Conservation (phyloP, 2,329 filamentous ascomycete species). For the Cladosporium sp. region DNA sequence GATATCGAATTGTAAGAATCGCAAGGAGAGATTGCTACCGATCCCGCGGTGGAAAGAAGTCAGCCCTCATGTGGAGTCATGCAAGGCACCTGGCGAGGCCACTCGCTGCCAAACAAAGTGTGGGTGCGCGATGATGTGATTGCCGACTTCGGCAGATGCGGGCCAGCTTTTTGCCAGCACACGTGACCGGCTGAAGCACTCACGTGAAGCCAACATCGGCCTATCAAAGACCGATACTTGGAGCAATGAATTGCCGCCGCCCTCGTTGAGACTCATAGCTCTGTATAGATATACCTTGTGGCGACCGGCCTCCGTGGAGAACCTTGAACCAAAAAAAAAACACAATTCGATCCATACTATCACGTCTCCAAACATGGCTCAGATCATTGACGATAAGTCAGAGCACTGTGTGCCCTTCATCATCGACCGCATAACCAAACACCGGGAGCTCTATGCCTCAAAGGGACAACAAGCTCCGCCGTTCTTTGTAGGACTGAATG, state of each 20-base stretch:
- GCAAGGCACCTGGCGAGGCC: constrained; percentile 6
- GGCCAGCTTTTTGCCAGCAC: background rate
- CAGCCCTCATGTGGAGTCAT: constrained; percentile 1
- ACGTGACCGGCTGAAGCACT: background rate
- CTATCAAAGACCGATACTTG: constrained; percentile 2
- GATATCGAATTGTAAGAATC: background rate
- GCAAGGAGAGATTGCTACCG: background rate
- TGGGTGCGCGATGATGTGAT: constrained; percentile 8
- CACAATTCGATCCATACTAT: too few species aligned
- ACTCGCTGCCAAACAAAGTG: constrained; percentile 7
- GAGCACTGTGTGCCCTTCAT: constrained; percentile 73
- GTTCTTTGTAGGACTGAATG: constrained; percentile 83
- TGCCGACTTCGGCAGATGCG: constrained; percentile 1
- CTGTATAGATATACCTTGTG: too few species aligned
- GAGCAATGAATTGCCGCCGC: too few species aligned
- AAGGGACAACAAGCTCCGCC: constrained; percentile 45
- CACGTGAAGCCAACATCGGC: background rate
- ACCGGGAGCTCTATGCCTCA: constrained; percentile 36
- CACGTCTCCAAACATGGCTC: constrained; percentile 32
- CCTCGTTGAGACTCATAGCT: too few species aligned
- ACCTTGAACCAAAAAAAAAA: background rate
- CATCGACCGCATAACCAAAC: constrained; percentile 50
- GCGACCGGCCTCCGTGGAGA: too few species aligned
- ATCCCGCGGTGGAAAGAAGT: background rate
- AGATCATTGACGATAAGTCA: constrained; percentile 70